Evolutionary conservation across 331 rosid genomes (phyloP).

Genomic region (Pyrus hybrid): DNA sequence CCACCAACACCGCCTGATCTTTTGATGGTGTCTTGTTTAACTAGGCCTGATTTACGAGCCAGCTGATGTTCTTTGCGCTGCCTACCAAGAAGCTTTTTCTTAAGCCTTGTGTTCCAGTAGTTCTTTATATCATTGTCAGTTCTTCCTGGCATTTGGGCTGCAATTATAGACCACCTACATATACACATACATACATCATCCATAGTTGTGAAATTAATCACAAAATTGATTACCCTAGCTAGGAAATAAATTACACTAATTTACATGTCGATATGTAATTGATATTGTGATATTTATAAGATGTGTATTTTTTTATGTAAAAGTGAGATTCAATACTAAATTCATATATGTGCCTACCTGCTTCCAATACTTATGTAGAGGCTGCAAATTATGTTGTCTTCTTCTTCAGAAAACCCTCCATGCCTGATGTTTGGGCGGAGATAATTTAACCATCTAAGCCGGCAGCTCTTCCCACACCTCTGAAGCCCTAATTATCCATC

Average conservation of each 20-base stretch:
- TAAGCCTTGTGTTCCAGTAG: constrained; percentile 90
- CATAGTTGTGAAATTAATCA: too few species aligned
- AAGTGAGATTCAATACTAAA: background rate
- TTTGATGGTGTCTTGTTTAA: background rate
- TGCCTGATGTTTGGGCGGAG: constrained; percentile 87
- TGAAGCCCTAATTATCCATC: constrained; percentile 54
- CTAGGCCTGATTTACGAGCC: constrained; percentile 26
- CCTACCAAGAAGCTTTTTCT: constrained; percentile 80
- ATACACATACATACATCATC: background rate
- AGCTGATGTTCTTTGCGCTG: constrained; percentile 47
- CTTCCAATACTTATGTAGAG: constrained; percentile 80
- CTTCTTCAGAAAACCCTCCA: constrained; percentile 86
- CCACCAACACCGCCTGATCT: background rate
- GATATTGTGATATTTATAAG: too few species aligned
- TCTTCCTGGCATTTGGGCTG: constrained; percentile 86
- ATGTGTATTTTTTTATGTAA: too few species aligned
- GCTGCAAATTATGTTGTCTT: constrained; percentile 78
- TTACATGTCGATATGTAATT: too few species aligned
- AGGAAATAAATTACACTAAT: too few species aligned
- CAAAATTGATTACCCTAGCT: too few species aligned
- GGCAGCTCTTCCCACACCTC: constrained; percentile 91
- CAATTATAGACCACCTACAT: constrained; percentile 80
- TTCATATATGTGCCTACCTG: constrained; percentile 37
- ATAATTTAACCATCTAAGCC: constrained; percentile 82
- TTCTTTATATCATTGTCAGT: constrained; percentile 90